A percentile compares a stretch with the other conserved stretches of the same genome.
These are phyloP conservation scores for Russula olivacea DNA, from an alignment of 768 basidiomycete genomes.

Conservation along the genomic window DNA sequence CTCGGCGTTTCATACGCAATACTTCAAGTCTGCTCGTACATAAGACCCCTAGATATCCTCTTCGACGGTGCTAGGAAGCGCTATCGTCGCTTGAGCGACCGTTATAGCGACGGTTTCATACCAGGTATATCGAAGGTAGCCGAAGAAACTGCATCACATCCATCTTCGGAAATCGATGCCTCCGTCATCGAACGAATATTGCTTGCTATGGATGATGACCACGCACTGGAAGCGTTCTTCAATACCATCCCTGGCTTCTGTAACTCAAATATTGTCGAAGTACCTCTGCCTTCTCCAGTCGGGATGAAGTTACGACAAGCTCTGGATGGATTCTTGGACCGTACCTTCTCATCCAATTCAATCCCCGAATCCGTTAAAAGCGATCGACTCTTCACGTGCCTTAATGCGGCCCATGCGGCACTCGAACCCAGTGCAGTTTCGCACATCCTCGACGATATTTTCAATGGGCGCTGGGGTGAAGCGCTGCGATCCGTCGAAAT, in stretches of 20 bases:
- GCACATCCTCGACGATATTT: neutral
- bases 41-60: neutral
- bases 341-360: neutral
- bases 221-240: slow-evolving; percentile 4
- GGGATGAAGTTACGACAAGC: neutral
- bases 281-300: neutral
- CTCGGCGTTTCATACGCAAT: neutral
- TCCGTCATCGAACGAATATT: neutral
- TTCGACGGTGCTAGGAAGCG: neutral
- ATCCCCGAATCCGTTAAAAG: neutral
- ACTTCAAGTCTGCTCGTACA: neutral
- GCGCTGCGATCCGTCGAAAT: neutral
- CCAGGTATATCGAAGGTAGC: neutral
- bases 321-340: neutral
- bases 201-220: neutral
- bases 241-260: slow-evolving; percentile 4
- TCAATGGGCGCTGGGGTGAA: neutral
- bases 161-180: neutral
- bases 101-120: neutral
- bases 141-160: neutral
- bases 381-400: neutral
- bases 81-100: neutral
- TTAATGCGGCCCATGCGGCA: neutral
- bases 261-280: neutral
- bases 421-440: neutral